Base-by-base conservation (phyloP, 257 asterid species). In the Lantana camara region DNA sequence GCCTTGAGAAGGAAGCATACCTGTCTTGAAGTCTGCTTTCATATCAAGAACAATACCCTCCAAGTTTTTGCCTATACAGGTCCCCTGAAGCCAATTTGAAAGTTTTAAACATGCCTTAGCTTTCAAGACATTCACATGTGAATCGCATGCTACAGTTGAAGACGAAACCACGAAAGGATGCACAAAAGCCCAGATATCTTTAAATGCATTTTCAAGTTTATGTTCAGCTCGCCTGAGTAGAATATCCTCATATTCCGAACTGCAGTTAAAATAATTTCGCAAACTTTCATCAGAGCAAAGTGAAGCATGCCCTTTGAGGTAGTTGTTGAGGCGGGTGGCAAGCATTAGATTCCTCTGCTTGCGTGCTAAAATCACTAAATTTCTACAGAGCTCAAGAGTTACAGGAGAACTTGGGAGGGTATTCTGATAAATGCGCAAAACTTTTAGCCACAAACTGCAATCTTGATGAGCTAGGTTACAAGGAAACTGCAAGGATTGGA, bases 91-190 rank as follows among this genome's bases (percentile, higher is more conserved):
- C 99, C 96, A 94, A 66, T 74, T 82, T 37, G 99, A 90, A 42
- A 94, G 87, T 86, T 94, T 94, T 78, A 94, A 75, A 83, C 97
- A 90, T 60, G 97, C 96, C 76, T 85, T 94, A 40, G 97, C 97
- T 84, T 80, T 94, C 67, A 88, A 64, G 66, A 71, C 82, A 76
- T 73, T 83, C 64, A 75, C 88, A 74, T 49, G 79, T 60, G 85
- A 73, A 72, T 77, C 67, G 56, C 85, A 71, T 13, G 65, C 75
- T 48, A 55, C 75, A 63, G 49, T 63, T 72, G 86, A 59, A 74
- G 88, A 77, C 68, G 87, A 78, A 69, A 79, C 71, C 77, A 86
- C 60, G 72, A 67, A 71, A 63, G 95, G 88, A 56, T 68, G 86
- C 74, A 94, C 71, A 80, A 84, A 71, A 66, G 95, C 85, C 96